Evolutionary conservation across 805 yeast species (phyloP).

Genomic region (Lipomyces orientalis): DNA sequence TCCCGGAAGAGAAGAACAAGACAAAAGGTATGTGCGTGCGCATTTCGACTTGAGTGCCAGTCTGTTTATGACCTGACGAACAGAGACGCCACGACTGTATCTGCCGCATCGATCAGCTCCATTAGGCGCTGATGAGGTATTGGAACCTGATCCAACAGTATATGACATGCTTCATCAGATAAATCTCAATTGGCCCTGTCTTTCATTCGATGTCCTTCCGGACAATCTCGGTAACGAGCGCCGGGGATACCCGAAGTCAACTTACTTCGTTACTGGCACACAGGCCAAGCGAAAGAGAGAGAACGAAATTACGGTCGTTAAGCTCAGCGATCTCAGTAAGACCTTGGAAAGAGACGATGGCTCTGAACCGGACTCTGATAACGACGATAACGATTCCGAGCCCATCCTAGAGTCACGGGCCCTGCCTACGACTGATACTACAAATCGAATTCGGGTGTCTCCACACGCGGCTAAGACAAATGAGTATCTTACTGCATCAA

Average conservation of each 20-base stretch:
- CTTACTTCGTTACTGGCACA: constrained; percentile 88
- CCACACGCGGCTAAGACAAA: constrained; percentile 77
- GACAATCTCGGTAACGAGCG: constrained; percentile 88
- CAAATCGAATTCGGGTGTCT: constrained; percentile 84
- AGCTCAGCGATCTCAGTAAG: constrained; percentile 78
- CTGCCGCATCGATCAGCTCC: constrained; percentile 89
- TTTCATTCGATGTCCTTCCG: constrained; percentile 87
- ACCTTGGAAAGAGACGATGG: constrained; percentile 86
- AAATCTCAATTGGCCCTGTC: constrained; percentile 95
- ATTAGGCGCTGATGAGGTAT: constrained; percentile 91
- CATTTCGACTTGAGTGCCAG: background rate
- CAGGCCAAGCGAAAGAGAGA: constrained; percentile 89
- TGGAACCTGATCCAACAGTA: constrained; percentile 95
- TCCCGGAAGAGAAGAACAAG: constrained; percentile 47
- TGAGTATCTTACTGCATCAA: constrained; percentile 84
- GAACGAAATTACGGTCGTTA: constrained; percentile 84
- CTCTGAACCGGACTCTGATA: constrained; percentile 74
- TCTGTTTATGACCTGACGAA: constrained; percentile 31
- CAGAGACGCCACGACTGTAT: constrained; percentile 60
- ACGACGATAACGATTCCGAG: constrained; percentile 57
- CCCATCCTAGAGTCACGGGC: constrained; percentile 87
- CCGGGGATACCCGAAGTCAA: constrained; percentile 84
- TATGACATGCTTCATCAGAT: constrained; percentile 96
- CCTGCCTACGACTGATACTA: constrained; percentile 78
- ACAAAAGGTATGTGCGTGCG: constrained; percentile 42